A percentile compares a stretch with the other conserved stretches of the same genome.
Evolutionary conservation across 768 basidiomycete species (phyloP).

Genomic region (Trametes elegans): DNA sequence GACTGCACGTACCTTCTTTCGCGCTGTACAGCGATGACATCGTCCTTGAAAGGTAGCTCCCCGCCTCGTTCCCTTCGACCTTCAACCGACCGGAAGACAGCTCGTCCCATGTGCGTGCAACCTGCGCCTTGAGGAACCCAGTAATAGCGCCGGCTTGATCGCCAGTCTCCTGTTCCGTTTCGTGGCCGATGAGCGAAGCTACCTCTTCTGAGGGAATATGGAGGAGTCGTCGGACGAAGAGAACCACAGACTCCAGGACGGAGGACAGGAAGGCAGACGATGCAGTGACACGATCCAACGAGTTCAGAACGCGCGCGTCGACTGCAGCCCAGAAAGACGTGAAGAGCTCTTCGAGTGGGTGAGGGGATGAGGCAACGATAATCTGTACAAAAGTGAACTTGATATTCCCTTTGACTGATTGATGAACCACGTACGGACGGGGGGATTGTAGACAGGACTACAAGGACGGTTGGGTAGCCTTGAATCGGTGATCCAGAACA

Average conservation of each 20-base stretch:
- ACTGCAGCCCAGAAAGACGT: slow-evolving; percentile 81
- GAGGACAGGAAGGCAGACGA: slow-evolving; percentile 68
- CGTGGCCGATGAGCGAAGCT: not conserved
- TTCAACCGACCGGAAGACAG: slow-evolving; percentile 43
- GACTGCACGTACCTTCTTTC: too few species aligned
- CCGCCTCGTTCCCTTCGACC: slow-evolving; percentile 44
- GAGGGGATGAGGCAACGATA: slow-evolving; percentile 16
- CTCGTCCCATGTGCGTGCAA: slow-evolving; percentile 49
- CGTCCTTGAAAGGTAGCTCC: slow-evolving; percentile 43
- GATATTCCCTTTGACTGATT: slow-evolving; percentile 23
- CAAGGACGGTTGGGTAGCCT: slow-evolving; percentile 79
- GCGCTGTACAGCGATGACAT: slow-evolving; percentile 32
- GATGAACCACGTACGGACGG: slow-evolving; percentile 44
- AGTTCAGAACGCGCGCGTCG: slow-evolving; percentile 61
- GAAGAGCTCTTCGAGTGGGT: slow-evolving; percentile 54
- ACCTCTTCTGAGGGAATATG: slow-evolving; percentile 23
- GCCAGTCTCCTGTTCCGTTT: not conserved
- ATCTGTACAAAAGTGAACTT: slow-evolving; percentile 28
- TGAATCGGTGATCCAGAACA: slow-evolving; percentile 78
- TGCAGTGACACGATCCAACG: slow-evolving; percentile 49
- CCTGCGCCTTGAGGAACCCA: slow-evolving; percentile 44
- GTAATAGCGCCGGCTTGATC: slow-evolving; percentile 10
- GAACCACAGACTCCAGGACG: slow-evolving; percentile 66
- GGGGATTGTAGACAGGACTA: slow-evolving; percentile 82
- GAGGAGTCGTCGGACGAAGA: slow-evolving; percentile 47